Evolutionary conservation across 2,329 filamentous ascomycete genomes (phyloP).

Genomic region (Epichloe hybrida): DNA sequence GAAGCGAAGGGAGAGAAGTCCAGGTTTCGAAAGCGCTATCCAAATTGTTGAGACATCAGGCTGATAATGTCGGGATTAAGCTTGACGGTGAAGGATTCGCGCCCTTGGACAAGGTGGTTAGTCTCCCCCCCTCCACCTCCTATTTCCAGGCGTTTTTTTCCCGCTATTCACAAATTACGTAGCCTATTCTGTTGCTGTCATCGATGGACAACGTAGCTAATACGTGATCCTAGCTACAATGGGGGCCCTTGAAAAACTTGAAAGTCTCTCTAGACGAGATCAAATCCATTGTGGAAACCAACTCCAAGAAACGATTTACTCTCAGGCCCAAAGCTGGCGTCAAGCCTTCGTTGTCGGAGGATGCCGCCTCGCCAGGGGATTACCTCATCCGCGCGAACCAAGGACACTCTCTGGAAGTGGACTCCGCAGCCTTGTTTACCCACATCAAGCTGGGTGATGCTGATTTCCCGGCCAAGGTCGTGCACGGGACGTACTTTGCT

Average conservation of each 20-base stretch:
- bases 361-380: conserved; percentile 36
- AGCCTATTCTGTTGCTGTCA: too few species aligned
- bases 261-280: conserved; percentile 67
- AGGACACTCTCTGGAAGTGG: conserved; percentile 72
- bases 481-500: conserved; percentile 81
- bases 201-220: background rate
- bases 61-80: conserved; percentile 38
- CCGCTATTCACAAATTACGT: too few species aligned
- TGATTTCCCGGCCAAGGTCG: conserved; percentile 51
- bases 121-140: background rate
- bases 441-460: conserved; percentile 47
- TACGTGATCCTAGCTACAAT: conserved; percentile 30
- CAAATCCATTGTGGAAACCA: conserved; percentile 51
- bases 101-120: conserved; percentile 38
- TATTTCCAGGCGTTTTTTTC: background rate
- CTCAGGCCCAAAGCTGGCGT: conserved; percentile 41
- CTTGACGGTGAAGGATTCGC: conserved; percentile 49
- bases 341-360: conserved; percentile 11
- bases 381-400: conserved; percentile 93
- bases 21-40: conserved; percentile 42
- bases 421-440: conserved; percentile 56
- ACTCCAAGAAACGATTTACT: conserved; percentile 84
- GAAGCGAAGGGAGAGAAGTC: conserved; percentile 27
- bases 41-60: conserved; percentile 41
- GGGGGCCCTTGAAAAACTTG: conserved; percentile 49